A percentile compares a stretch with the other conserved stretches of the same genome.
These are phyloP conservation scores for Aureobasidium sp. DNA, from an alignment of 2,329 filamentous ascomycete genomes.

Conservation along the genomic window DNA sequence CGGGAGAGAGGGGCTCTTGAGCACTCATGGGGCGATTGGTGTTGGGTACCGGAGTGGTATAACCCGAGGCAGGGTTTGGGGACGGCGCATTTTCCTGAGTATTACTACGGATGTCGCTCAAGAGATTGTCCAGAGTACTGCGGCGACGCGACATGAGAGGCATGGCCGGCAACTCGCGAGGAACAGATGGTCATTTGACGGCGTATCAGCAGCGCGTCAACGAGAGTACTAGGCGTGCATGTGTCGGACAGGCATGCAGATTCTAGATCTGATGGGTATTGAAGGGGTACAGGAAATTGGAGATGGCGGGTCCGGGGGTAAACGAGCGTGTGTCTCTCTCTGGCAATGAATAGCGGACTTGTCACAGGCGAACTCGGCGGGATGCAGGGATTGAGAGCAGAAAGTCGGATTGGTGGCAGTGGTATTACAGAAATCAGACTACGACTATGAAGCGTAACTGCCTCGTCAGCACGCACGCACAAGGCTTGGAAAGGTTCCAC, in stretches of 20 bases:
- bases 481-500: slow-evolving; percentile 4
- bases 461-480: slow-evolving; percentile 3
- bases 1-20: background rate
- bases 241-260: background rate
- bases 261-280: background rate
- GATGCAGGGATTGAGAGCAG: background rate
- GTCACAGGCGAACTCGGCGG: background rate
- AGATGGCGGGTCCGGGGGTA: slow-evolving; percentile 3
- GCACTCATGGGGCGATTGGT: slow-evolving; percentile 1
- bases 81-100: slow-evolving; percentile 5
- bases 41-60: slow-evolving; percentile 7
- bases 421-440: background rate
- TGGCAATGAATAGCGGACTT: background rate
- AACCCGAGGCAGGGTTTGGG: background rate
- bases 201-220: background rate
- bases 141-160: slow-evolving; percentile 30
- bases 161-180: slow-evolving; percentile 20
- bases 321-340: slow-evolving; percentile 8
- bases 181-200: background rate
- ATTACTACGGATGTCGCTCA: slow-evolving; percentile 10
- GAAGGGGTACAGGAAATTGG: slow-evolving; percentile 4
- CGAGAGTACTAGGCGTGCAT: background rate
- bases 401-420: background rate
- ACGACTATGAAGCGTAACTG: background rate
- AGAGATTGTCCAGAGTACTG: slow-evolving; percentile 33